Conservation (phyloP, 2,329 filamentous ascomycete species). For the Aspergillus sp. region DNA sequence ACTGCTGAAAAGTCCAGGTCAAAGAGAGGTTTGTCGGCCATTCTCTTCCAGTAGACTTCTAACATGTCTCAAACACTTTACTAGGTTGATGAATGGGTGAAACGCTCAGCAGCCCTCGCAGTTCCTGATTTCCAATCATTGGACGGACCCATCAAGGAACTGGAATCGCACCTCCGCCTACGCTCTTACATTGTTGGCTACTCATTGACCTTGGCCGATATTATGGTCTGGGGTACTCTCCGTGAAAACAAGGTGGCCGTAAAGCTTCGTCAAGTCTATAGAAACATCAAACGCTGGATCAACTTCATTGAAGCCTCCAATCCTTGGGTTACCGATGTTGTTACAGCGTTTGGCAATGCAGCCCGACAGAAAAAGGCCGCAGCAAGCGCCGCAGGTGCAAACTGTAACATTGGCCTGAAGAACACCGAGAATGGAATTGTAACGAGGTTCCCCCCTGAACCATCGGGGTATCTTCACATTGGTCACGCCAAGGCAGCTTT, state of each 20-base stretch:
- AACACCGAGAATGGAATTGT: slow-evolving; percentile 86
- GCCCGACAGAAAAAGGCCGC: slow-evolving; percentile 67
- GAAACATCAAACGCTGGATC: slow-evolving; percentile 73
- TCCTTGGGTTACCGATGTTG: slow-evolving; percentile 69
- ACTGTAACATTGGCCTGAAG: slow-evolving; percentile 83
- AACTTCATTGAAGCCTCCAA: slow-evolving; percentile 77
- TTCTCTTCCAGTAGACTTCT: neutral
- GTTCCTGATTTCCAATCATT: neutral
- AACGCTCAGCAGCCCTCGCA: neutral
- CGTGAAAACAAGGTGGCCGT: slow-evolving; percentile 76
- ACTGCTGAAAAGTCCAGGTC: neutral
- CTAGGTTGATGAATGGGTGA: neutral
- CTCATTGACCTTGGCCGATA: slow-evolving; percentile 71
- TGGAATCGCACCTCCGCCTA: slow-evolving; percentile 66
- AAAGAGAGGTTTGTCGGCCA: neutral
- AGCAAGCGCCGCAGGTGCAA: slow-evolving; percentile 69
- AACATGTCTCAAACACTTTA: neutral
- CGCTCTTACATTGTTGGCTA: slow-evolving; percentile 85
- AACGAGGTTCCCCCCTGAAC: slow-evolving; percentile 92
- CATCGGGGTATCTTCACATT: slow-evolving; percentile 92
- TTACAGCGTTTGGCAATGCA: slow-evolving; percentile 67
- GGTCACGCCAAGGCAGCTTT: slow-evolving; percentile 92
- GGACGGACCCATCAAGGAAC: neutral
- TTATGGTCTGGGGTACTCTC: slow-evolving; percentile 78
- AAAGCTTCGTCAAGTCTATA: neutral